Conservation (phyloP, 2,329 filamentous ascomycete genomes). For the Xylariales sp. region DNA sequence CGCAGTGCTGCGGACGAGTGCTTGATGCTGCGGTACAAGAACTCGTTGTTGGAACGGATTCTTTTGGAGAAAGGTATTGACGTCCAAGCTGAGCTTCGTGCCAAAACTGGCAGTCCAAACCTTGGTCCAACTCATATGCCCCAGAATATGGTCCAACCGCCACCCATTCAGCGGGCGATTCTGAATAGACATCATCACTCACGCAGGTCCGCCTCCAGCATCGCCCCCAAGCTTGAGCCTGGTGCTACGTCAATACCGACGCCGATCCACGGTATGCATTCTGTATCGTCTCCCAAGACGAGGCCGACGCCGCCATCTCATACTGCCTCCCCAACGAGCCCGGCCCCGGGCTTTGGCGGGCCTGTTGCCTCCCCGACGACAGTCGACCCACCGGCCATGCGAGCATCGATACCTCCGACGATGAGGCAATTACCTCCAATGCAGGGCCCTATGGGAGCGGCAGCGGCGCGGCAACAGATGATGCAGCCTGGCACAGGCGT, state of each 20-base stretch:
- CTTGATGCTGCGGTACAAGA: conserved; percentile 97
- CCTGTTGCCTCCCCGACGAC: conserved; percentile 38
- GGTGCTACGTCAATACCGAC: conserved; percentile 41
- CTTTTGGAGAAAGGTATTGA: conserved; percentile 97
- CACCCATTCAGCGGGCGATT: conserved; percentile 74
- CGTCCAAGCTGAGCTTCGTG: conserved; percentile 89
- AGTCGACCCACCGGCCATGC: conserved; percentile 44
- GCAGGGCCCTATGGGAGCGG: conserved; percentile 29
- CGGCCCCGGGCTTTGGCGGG: conserved; percentile 38
- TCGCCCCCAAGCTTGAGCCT: conserved; percentile 69
- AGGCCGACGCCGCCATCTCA: conserved; percentile 83
- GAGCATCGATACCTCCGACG: conserved; percentile 30
- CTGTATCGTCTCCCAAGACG: conserved; percentile 61
- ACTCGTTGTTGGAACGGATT: conserved; percentile 91
- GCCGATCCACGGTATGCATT: conserved; percentile 41
- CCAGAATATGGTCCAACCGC: conserved; percentile 66
- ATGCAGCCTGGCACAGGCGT: conserved; percentile 31
- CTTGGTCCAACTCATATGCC: conserved; percentile 64
- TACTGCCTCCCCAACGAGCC: conserved; percentile 50
- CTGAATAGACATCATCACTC: conserved; percentile 71
- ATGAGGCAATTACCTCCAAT: conserved; percentile 36
- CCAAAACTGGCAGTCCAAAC: conserved; percentile 85
- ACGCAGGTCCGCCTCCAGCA: conserved; percentile 66
- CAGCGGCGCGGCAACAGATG: conserved; percentile 30
- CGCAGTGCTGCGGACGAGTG: conserved; percentile 94